phyloP scores from a whole-genome alignment of 495 filamentous ascomycete species.

The Hypoxylon fragiforme region DNA sequence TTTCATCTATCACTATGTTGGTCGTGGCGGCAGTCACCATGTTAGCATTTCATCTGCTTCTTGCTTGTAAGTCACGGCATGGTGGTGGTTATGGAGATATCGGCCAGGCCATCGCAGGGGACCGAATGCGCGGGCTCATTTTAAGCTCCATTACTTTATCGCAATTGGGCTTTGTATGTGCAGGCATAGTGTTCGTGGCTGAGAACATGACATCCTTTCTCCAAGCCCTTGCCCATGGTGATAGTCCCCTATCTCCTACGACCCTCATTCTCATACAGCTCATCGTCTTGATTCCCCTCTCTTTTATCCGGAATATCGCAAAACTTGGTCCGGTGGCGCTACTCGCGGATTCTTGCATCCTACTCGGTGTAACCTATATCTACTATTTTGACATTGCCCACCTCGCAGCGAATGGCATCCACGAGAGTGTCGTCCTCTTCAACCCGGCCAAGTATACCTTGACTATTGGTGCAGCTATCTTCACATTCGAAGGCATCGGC shows the following conservation, averaged over 20 bases:
- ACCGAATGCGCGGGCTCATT: slow-evolving; percentile 54
- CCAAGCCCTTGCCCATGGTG: slow-evolving; percentile 50
- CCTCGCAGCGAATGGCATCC: slow-evolving; percentile 50
- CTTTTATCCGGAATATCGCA: slow-evolving; percentile 66
- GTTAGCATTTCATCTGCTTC: slow-evolving; percentile 65
- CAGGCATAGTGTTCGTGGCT: slow-evolving; percentile 67
- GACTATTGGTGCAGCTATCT: slow-evolving; percentile 65
- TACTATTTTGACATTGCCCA: slow-evolving; percentile 62
- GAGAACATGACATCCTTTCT: slow-evolving; percentile 64
- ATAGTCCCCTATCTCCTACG: slow-evolving; percentile 46
- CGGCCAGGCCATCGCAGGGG: slow-evolving; percentile 57
- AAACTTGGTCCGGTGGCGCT: slow-evolving; percentile 63
- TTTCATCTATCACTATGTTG: slow-evolving; percentile 63
- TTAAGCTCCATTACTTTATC: slow-evolving; percentile 64
- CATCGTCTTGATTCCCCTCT: slow-evolving; percentile 58
- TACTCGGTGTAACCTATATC: slow-evolving; percentile 65
- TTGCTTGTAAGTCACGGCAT: slow-evolving; percentile 55
- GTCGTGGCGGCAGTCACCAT: slow-evolving; percentile 57
- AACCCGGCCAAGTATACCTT: slow-evolving; percentile 64
- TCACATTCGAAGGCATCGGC: slow-evolving; percentile 70
- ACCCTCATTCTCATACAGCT: slow-evolving; percentile 60
- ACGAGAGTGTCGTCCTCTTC: slow-evolving; percentile 58
- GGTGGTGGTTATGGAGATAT: slow-evolving; percentile 67
- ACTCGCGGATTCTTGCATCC: slow-evolving; percentile 64
- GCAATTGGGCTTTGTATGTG: slow-evolving; percentile 68